Conservation (phyloP, 768 basidiomycete species). For the Leccinum arenicola region DNA sequence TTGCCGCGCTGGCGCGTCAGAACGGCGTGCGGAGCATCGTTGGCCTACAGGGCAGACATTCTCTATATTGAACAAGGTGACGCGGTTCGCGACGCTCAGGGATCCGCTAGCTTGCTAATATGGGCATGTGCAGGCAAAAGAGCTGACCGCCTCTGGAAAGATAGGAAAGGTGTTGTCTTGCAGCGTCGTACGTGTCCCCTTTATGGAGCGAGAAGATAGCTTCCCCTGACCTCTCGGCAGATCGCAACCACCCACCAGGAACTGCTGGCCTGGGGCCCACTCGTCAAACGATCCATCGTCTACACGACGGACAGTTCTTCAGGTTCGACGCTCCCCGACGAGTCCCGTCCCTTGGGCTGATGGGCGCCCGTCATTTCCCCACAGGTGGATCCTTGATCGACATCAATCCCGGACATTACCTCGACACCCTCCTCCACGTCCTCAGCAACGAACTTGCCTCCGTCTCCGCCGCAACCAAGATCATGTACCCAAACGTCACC, state of each 20-base stretch:
- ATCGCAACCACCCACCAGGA: conserved; percentile 3
- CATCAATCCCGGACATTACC: conserved; percentile 1
- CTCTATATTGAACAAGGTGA: conserved; percentile 8
- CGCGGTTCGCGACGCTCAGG: background rate
- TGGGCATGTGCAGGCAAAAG: conserved; percentile 1
- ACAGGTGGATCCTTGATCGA: conserved; percentile 3
- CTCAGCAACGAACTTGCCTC: conserved; percentile 2
- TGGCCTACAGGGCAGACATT: conserved; percentile 13
- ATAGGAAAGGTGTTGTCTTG: conserved; percentile 12
- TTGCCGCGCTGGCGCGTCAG: conserved; percentile 8
- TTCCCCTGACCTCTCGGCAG: background rate
- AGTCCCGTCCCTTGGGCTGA: background rate
- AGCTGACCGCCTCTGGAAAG: conserved; percentile 9
- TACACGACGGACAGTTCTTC: conserved; percentile 1
- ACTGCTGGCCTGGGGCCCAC: background rate
- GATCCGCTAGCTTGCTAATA: background rate
- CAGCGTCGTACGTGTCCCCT: conserved; percentile 1
- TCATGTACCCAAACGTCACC: conserved; percentile 4
- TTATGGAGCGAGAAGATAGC: background rate
- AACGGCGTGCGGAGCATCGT: conserved; percentile 6
- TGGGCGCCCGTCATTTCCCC: background rate
- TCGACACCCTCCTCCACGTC: conserved; percentile 7
- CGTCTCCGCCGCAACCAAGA: conserved; percentile 4
- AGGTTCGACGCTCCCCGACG: background rate
- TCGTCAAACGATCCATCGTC: background rate